Evolutionary conservation across 768 basidiomycete genomes (phyloP), one percentile per base, ranked within the genome.

Genomic region (Amanita pallidorosea): DNA sequence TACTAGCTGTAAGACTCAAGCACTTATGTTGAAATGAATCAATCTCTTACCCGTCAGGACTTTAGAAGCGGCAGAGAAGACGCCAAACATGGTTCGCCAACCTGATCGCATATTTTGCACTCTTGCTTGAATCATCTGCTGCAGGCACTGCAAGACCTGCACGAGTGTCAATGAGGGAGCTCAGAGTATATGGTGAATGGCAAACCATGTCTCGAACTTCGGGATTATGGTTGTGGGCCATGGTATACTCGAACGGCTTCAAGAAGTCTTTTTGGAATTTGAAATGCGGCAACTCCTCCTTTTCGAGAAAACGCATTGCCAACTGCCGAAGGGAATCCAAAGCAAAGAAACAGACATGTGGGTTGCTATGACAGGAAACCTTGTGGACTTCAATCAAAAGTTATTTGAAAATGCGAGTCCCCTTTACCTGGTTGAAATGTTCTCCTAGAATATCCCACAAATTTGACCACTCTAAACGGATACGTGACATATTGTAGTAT

Each of bases 221-320:
- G 5, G 92, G 88, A 64, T 98, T 95, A 51, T 85, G 78, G 65
- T 98, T 99, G 62, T 98, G 88, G 40, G 85, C 76, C 90, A 99
- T 99, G 1, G 96, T 94, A 63, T 96, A 85, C 67, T 98, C 94
- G 63, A 98, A 99, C 0, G 96, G 96, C 61, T 92, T 90, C 54
- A 99, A 68, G 69, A 99, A 99, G 63, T 99, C 95, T 67, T 98
- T 99, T 61, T 99, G 96, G 66, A 99, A 99, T 61, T 94, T 92
- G 77, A 98, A 99, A 68, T 97, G 93, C 2, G 93, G 81, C 53
- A 99, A 63, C 65, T 99, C 96, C 61, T 98, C 96, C 66, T 98
- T 99, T 67, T 98, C 96, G 59, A 99, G 75, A 67, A 99, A 99
- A 34, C 96, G 84, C 92, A 96, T 96, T 3, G 96, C 93, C 45